Evolutionary conservation across 2,329 filamentous ascomycete genomes (phyloP).

Genomic region (Clonostachys rhizophaga): DNA sequence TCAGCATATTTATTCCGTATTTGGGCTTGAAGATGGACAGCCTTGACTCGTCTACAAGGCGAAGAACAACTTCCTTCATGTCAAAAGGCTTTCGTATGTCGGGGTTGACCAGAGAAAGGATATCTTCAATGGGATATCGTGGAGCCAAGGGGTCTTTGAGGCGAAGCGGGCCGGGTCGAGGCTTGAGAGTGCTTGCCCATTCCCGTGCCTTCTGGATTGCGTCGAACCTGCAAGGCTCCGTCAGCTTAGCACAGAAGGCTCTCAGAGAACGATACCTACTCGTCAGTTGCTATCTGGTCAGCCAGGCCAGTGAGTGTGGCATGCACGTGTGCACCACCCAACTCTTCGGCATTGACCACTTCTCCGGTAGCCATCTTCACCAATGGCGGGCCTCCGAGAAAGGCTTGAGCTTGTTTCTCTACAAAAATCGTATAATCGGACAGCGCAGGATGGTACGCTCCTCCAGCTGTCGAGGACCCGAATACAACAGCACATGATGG

Average conservation of each 20-base stretch:
- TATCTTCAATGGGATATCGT: constrained; percentile 25
- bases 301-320: constrained; percentile 31
- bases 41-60: constrained; percentile 33
- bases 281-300: constrained; percentile 34
- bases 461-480: constrained; percentile 33
- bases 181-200: constrained; percentile 19
- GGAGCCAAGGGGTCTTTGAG: constrained; percentile 3
- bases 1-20: constrained; percentile 29
- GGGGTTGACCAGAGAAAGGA: constrained; percentile 23
- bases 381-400: constrained; percentile 35
- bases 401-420: constrained; percentile 34
- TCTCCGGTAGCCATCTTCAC: constrained; percentile 42
- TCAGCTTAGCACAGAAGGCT: too few relatives aligned
- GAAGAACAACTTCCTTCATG: constrained; percentile 27
- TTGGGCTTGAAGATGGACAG: constrained; percentile 30
- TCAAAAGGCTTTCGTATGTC: constrained; percentile 25
- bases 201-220: constrained; percentile 22
- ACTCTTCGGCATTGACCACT: constrained; percentile 28
- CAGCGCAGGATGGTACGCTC: constrained; percentile 11
- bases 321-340: constrained; percentile 35
- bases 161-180: constrained; percentile 9
- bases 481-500: constrained; percentile 37
- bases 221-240: constrained; percentile 19
- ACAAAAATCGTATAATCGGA: constrained; percentile 29
- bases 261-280: constrained; percentile 7